Evolutionary conservation across 108 stramenopile species (phyloP).

Genomic region (Cyclostephanos invisitatus): DNA sequence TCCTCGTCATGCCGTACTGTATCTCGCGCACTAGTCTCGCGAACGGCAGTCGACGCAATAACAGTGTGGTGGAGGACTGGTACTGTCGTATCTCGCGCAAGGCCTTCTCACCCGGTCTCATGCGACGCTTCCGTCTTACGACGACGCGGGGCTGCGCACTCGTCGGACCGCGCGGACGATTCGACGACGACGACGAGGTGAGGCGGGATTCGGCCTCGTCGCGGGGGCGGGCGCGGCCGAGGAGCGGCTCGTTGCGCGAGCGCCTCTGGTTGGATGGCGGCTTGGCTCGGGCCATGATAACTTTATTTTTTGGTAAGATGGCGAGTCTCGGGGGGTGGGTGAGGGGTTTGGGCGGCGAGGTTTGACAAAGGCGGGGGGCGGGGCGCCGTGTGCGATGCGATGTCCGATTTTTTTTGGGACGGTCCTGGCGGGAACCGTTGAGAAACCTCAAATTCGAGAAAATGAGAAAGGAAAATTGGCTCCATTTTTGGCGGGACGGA

Average conservation of each 20-base stretch:
- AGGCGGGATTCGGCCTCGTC: slow-evolving; percentile 35
- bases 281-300: slow-evolving; percentile 42
- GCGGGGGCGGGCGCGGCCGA: slow-evolving; percentile 33
- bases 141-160: slow-evolving; percentile 13
- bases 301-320: neutral
- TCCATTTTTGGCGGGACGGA: no score
- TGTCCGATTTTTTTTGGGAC: no score
- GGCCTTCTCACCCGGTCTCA: slow-evolving; percentile 86
- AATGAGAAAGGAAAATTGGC: no score
- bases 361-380: neutral
- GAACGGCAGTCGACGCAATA: slow-evolving; percentile 95
- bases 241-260: slow-evolving; percentile 34
- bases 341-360: neutral
- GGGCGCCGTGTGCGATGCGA: no score
- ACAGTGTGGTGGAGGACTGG: slow-evolving; percentile 89
- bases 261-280: slow-evolving; percentile 33
- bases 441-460: no score
- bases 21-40: slow-evolving; percentile 91
- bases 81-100: slow-evolving; percentile 93
- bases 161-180: slow-evolving; percentile 20
- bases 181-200: slow-evolving; percentile 6
- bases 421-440: no score
- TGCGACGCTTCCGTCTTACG: slow-evolving; percentile 52
- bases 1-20: slow-evolving; percentile 59
- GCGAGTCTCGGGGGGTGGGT: neutral